These are phyloP conservation scores for Saturnispora serradocipensis DNA, from an alignment of 805 yeast genomes.

Conservation along the genomic window DNA sequence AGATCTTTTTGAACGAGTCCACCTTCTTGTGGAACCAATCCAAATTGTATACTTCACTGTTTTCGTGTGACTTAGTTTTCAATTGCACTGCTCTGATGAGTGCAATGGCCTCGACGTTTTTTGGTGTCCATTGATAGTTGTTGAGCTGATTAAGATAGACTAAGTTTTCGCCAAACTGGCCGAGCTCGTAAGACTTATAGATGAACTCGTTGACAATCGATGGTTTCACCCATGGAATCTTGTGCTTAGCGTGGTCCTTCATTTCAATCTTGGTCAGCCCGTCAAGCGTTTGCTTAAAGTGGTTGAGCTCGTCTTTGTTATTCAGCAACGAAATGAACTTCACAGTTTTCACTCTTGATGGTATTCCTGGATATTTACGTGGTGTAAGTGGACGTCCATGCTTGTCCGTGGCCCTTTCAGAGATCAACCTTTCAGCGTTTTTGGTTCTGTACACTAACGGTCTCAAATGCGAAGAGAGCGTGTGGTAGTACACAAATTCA, in stretches of 20 bases:
- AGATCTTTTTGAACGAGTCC: conserved; percentile 12
- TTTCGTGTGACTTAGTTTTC: not conserved
- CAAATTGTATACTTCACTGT: conserved; percentile 6
- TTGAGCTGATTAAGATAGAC: conserved; percentile 16
- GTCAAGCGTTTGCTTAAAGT: conserved; percentile 15
- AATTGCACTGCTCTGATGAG: conserved; percentile 20
- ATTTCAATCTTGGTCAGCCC: conserved; percentile 11
- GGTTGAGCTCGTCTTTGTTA: conserved; percentile 19
- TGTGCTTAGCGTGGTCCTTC: conserved; percentile 3
- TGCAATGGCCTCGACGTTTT: conserved; percentile 20
- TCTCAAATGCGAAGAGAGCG: conserved; percentile 18
- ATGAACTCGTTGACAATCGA: conserved; percentile 20
- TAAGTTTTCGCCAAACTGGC: conserved; percentile 14
- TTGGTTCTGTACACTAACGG: conserved; percentile 20
- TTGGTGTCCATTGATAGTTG: conserved; percentile 14
- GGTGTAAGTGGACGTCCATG: conserved; percentile 24
- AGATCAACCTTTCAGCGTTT: conserved; percentile 15
- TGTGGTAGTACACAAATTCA: conserved; percentile 20
- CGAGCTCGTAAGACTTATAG: conserved; percentile 21
- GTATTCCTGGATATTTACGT: conserved; percentile 18
- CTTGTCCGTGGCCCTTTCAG: conserved; percentile 19
- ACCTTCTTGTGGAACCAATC: conserved; percentile 14
- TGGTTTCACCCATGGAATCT: conserved; percentile 15
- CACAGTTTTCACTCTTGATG: conserved; percentile 20
- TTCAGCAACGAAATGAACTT: conserved; percentile 20